Conservation (phyloP, 139 green algal species). For the Chlorella ohadii region DNA sequence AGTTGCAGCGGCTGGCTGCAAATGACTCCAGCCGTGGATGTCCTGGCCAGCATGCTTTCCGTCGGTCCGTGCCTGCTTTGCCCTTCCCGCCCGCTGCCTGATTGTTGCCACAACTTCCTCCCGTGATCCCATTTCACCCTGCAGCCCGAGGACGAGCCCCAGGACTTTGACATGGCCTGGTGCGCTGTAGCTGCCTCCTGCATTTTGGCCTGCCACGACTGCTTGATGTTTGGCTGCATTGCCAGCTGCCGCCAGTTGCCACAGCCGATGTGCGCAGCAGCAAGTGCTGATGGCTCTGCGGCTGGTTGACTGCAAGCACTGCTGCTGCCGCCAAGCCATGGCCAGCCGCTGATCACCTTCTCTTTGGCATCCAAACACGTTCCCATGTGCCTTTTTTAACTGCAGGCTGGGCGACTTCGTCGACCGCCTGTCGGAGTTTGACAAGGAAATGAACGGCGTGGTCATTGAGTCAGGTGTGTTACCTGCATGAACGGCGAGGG, state of each 20-base stretch:
- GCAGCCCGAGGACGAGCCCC: slow-evolving; percentile 28
- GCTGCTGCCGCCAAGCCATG: too few species aligned
- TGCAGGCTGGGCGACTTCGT: slow-evolving; percentile 54
- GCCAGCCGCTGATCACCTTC: too few species aligned
- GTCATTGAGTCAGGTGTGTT: slow-evolving; percentile 53
- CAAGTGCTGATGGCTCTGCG: too few species aligned
- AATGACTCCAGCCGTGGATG: too few species aligned
- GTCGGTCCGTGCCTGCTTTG: not conserved
- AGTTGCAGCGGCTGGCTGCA: too few species aligned
- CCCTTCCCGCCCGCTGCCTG: too few species aligned
- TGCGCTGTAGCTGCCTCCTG: not conserved
- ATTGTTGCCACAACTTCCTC: too few species aligned
- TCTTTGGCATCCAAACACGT: too few species aligned
- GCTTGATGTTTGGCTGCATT: too few species aligned
- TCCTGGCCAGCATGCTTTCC: too few species aligned
- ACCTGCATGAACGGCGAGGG: too few species aligned
- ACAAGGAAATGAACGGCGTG: slow-evolving; percentile 72
- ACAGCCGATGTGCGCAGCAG: not conserved
- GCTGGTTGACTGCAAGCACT: not conserved
- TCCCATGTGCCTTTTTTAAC: not conserved
- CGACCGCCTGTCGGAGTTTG: slow-evolving; percentile 75
- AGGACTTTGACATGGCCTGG: slow-evolving; percentile 52
- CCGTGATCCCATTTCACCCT: not conserved
- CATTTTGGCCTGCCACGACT: not conserved
- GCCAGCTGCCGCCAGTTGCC: not conserved